Evolutionary conservation across 225 moss, liverwort and hornwort genomes (phyloP), one percentile per base, ranked within the genome.

Genomic region (Marchantia polymorpha): DNA sequence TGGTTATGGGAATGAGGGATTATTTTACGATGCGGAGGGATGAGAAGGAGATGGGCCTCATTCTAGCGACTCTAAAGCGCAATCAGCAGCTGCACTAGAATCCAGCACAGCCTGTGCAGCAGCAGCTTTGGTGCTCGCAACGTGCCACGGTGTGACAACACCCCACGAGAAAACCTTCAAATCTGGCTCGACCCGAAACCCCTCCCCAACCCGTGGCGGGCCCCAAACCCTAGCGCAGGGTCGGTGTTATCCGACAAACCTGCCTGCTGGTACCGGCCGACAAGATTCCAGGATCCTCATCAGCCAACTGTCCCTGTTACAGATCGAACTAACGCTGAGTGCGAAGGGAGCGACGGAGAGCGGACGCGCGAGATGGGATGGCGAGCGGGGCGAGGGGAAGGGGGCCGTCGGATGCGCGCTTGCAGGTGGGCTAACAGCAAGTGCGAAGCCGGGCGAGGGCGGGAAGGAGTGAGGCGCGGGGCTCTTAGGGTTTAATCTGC

Each of bases 391-490:
- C 30, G 19, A 73, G 17, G 23, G 7, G 12, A 16, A 15, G 2
- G n/a, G 11, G 19, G 27, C 30, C 72, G 80, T 65, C 26, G 70
- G 84, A 80, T 79, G 52, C 52, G 39, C 7, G 4, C 12, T 11
- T 66, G 48, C 12, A 8, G 30, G 79, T 72, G 53, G 54, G 10
- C 11, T 9, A 15, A 2, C 31, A 3, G 16, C 22, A 6, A 10
- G 30, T 47, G 74, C 59, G 31, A 23, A 56, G 47, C 31, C 3
- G 30, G 51, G 7, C 31, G 61, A 15, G 6, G 29, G 68, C 46
- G 20, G 30, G 74, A 74, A 79, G 12, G 74, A 39, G 61, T 83
- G 75, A 51, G 49, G 84, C 64, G 77, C 74, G 55, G 63, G 64
- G 64, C 23, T 49, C 64, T 64, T 77, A 77, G 77, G 77, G 77